These are phyloP conservation scores for Aspergillus pseudoterreus DNA, from an alignment of 2,329 filamentous ascomycete species.

Conservation along the genomic window DNA sequence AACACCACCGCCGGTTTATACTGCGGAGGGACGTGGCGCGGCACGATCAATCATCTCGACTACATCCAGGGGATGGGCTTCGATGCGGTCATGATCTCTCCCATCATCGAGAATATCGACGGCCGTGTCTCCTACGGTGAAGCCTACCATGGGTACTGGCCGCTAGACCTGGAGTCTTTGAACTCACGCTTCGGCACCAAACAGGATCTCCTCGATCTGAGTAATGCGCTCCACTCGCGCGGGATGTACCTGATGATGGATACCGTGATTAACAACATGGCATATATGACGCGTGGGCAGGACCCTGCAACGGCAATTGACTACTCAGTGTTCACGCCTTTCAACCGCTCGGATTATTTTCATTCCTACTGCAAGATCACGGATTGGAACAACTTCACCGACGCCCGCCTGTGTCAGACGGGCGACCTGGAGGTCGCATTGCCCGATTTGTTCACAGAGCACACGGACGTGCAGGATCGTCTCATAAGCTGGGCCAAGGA, in stretches of 20 bases:
- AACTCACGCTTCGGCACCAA: slow-evolving; percentile 49
- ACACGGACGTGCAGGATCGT: slow-evolving; percentile 36
- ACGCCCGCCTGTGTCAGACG: slow-evolving; percentile 49
- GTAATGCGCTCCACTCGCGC: slow-evolving; percentile 41
- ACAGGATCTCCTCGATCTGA: slow-evolving; percentile 46
- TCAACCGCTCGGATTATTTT: slow-evolving; percentile 24
- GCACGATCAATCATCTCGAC: slow-evolving; percentile 47
- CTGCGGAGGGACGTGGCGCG: slow-evolving; percentile 52
- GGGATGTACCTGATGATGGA: slow-evolving; percentile 54
- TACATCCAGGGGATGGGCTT: slow-evolving; percentile 52
- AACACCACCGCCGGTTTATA: slow-evolving; percentile 33
- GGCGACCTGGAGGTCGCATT: slow-evolving; percentile 47
- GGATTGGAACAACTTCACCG: slow-evolving; percentile 31
- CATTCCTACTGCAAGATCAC: slow-evolving; percentile 27
- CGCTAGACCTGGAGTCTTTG: slow-evolving; percentile 44
- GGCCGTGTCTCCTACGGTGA: slow-evolving; percentile 38
- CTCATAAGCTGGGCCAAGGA: slow-evolving; percentile 40
- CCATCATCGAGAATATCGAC: slow-evolving; percentile 39
- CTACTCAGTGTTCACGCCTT: slow-evolving; percentile 24
- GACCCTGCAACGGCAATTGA: slow-evolving; percentile 22
- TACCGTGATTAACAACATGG: slow-evolving; percentile 50
- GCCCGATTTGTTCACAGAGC: slow-evolving; percentile 47
- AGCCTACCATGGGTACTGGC: slow-evolving; percentile 52
- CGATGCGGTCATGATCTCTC: slow-evolving; percentile 45
- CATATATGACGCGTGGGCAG: slow-evolving; percentile 26